These are phyloP conservation scores for Gossypium davidsonii DNA, from an alignment of 441 rosid genomes.

Conservation along the genomic window DNA sequence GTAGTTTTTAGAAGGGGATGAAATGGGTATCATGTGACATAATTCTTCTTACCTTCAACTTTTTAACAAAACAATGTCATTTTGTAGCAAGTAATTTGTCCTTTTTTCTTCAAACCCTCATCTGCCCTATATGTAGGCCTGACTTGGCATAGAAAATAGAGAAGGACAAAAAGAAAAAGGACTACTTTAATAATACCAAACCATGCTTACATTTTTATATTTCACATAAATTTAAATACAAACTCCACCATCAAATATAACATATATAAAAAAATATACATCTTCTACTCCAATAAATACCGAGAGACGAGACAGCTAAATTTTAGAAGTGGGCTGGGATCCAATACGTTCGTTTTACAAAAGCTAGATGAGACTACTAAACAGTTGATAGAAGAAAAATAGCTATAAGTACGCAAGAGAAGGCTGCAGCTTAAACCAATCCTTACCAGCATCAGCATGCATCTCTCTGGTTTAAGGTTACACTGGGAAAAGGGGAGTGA, in stretches of 20 bases:
- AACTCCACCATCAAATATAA: too few relatives aligned
- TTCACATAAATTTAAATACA: too few relatives aligned
- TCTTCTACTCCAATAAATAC: background rate
- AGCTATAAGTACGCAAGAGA: background rate
- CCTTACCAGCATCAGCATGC: background rate
- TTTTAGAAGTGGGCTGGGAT: background rate
- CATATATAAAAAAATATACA: background rate
- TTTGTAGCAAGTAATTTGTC: background rate
- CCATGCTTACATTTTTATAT: too few relatives aligned
- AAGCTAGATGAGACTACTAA: background rate
- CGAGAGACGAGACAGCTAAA: background rate
- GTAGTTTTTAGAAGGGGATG: background rate
- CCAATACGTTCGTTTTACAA: background rate
- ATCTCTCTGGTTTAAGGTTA: conserved; percentile 17
- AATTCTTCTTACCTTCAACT: background rate
- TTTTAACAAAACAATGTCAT: background rate
- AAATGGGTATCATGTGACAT: background rate
- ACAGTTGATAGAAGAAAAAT: too few relatives aligned
- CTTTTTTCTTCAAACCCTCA: background rate
- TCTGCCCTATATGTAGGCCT: background rate
- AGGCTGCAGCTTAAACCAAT: background rate
- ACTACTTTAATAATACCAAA: too few relatives aligned
- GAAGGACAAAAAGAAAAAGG: too few relatives aligned
- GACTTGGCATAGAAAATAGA: too few relatives aligned
- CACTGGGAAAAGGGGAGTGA: conserved; percentile 29